Evolutionary conservation across 2,329 filamentous ascomycete species (phyloP), one percentile per base, ranked within the genome.

Genomic region (Cladosporium sp.): DNA sequence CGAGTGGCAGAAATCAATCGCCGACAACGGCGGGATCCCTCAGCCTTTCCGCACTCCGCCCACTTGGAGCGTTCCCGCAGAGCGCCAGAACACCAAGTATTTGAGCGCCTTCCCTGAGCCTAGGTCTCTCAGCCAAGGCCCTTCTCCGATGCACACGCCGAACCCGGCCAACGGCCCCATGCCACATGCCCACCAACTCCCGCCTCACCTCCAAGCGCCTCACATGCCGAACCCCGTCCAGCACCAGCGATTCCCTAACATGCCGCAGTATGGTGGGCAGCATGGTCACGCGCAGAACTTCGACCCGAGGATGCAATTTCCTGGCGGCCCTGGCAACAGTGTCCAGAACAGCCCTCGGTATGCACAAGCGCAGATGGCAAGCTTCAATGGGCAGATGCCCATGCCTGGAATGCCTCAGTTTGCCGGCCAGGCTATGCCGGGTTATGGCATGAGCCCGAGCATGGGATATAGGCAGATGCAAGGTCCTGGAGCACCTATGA

Each of bases 291-390:
- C 84, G 59, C 88, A 85, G 62, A 84, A 83, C 54, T 83, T 84
- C 60, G 87, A 90, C 54, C 88, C 91, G 64, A 83, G 90, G 48
- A 95, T 96, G 87, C 80, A 82, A 60, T 87, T 93, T 73, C 88
- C 87, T 6, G 90, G 85, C 59, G 90, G 87, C 19, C 61, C 61
- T 13, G 84, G 84, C 3, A 89, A 91, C 62, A 89, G 89, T 2
- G 70, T 77, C 2, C 93, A 89, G 68, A 86, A 88, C 8, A 95
- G 91, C 13, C 90, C 92, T 45, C 83, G 90, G 10, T 84, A 88
- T 74, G 81, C 80, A 49, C 84, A 84, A 45, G 68, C 67, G 2
- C 69, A 73, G 58, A 68, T 71, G 40, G 68, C 69, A 13, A 71
- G 67, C 44, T 70, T 68, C 16, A 83, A 84, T 57, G 61, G 61